phyloP scores from a whole-genome alignment of 257 asterid genomes.

The Nicotiana benthamiana region DNA sequence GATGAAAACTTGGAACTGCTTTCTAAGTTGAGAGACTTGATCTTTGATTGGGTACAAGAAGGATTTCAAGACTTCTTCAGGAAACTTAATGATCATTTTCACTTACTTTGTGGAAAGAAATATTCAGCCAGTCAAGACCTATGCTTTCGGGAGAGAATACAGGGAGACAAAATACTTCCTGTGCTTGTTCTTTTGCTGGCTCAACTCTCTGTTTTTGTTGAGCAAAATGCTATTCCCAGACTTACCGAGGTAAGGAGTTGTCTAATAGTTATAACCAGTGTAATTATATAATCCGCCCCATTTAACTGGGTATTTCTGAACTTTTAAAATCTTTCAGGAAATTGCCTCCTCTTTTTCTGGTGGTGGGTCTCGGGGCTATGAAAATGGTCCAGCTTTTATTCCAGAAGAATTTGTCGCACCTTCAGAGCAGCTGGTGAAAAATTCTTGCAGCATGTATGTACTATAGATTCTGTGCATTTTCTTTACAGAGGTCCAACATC shows the following conservation, averaged over 20 bases:
- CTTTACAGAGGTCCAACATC: neutral
- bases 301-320: neutral
- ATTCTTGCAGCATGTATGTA: constrained; percentile 77
- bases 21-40: constrained; percentile 59
- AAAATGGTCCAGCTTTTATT: constrained; percentile 59
- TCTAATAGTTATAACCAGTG: neutral
- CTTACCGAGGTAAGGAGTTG: constrained; percentile 60
- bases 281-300: neutral
- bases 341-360: constrained; percentile 71
- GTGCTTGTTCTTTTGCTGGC: constrained; percentile 90
- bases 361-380: constrained; percentile 56
- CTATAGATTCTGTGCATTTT: constrained; percentile 13
- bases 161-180: constrained; percentile 59
- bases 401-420: constrained; percentile 80
- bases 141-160: constrained; percentile 41
- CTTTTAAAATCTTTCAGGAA: constrained; percentile 49
- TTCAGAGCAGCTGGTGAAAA: constrained; percentile 72
- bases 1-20: constrained; percentile 59
- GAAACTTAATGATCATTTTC: constrained; percentile 59
- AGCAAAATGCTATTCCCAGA: constrained; percentile 76
- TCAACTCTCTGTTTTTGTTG: constrained; percentile 58
- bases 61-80: constrained; percentile 89
- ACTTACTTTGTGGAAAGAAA: constrained; percentile 68
- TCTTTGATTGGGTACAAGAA: constrained; percentile 74
- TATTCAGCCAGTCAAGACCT: constrained; percentile 37